Conservation (phyloP, 2,329 filamentous ascomycete species). For the Diatrype stigma region DNA sequence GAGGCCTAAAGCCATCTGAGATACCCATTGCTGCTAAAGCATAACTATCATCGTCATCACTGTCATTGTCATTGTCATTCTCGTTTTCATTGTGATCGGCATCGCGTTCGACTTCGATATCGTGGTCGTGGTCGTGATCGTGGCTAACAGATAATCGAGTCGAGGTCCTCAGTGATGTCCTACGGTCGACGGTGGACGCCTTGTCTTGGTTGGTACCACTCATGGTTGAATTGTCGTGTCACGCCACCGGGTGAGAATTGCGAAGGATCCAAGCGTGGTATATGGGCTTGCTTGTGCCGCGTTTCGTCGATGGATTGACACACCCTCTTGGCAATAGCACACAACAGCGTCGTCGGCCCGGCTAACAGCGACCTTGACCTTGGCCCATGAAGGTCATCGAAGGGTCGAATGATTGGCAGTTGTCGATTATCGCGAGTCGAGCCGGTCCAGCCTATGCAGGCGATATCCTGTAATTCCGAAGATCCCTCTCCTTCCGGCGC, state of each 20-base stretch:
- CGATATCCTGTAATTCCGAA: too few relatives aligned
- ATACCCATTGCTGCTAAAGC: conserved; percentile 47
- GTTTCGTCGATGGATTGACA: conserved; percentile 13
- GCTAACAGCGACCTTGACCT: conserved; percentile 13
- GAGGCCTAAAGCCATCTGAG: conserved; percentile 33
- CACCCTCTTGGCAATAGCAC: conserved; percentile 24
- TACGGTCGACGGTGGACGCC: conserved; percentile 36
- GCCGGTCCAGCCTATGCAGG: too few relatives aligned
- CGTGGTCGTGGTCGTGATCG: conserved; percentile 25
- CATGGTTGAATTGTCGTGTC: conserved; percentile 39
- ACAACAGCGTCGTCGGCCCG: conserved; percentile 15
- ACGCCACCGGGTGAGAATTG: not conserved
- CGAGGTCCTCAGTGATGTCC: conserved; percentile 39
- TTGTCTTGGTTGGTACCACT: conserved; percentile 33
- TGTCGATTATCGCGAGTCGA: too few relatives aligned
- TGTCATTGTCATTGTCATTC: conserved; percentile 21
- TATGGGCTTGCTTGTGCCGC: conserved; percentile 5
- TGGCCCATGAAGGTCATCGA: conserved; percentile 23
- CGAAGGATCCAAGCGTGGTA: not conserved
- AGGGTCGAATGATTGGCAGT: not conserved
- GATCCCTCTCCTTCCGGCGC: not conserved
- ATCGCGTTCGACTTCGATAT: not conserved
- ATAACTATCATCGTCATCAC: conserved; percentile 41
- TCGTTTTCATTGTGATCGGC: too few relatives aligned
- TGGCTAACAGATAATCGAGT: conserved; percentile 30